A percentile compares a stretch with the other conserved stretches of the same genome.
Evolutionary conservation across 768 basidiomycete genomes (phyloP).

Genomic region (Leucocoprinus birnbaumii): DNA sequence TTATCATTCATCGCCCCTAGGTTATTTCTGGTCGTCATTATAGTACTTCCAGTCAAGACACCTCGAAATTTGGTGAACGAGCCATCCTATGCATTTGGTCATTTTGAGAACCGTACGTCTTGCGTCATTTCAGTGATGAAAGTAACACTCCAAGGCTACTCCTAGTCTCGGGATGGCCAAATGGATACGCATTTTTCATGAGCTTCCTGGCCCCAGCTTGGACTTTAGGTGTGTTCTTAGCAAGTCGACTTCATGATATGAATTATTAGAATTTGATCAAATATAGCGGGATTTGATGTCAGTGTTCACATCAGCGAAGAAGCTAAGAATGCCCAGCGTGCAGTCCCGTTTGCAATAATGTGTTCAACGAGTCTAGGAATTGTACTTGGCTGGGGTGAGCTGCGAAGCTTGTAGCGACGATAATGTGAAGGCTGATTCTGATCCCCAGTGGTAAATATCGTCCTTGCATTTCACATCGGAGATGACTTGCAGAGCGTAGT

Average conservation of each 20-base stretch:
- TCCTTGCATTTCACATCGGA: conserved; percentile 61
- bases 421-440: not conserved
- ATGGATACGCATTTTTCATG: conserved; percentile 54
- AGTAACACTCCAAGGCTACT: not conserved
- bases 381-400: conserved; percentile 58
- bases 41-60: conserved; percentile 64
- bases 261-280: too few relatives aligned
- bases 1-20: conserved; percentile 31
- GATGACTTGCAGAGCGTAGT: conserved; percentile 40
- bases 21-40: conserved; percentile 61
- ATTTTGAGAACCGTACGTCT: conserved; percentile 53
- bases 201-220: conserved; percentile 40
- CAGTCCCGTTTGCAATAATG: conserved; percentile 69
- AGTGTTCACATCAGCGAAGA: conserved; percentile 71
- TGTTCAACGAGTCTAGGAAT: conserved; percentile 51
- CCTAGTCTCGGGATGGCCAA: conserved; percentile 41
- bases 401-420: not conserved
- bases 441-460: conserved; percentile 56
- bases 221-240: conserved; percentile 26
- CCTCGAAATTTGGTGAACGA: conserved; percentile 56
- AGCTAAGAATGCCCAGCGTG: conserved; percentile 62
- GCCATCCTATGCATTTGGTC: conserved; percentile 56
- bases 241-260: too few relatives aligned
- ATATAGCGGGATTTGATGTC: conserved; percentile 42
- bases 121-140: not conserved